Evolutionary conservation across 2,329 filamentous ascomycete genomes (phyloP), one percentile per base, ranked within the genome.

Genomic region (Scedosporium aurantiacum): DNA sequence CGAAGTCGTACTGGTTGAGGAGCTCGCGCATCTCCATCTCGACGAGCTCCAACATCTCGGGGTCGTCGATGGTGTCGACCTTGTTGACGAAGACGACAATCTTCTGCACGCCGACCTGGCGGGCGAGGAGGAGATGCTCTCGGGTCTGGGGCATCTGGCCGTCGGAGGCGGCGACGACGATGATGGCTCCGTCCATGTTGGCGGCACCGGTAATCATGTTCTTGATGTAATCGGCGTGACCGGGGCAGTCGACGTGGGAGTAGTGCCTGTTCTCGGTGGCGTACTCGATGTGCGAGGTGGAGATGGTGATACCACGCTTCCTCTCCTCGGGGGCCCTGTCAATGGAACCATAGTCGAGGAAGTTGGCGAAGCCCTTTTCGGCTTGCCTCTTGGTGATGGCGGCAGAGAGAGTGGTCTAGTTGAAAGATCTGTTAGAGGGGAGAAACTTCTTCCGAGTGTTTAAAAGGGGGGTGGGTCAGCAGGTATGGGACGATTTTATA

Each of bases 141-240:
- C 94, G 86, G 67, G 94, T 99, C 85, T 99, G 95, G 71, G 94
- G 94, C 94, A 99, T 99, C 81, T 99, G 95, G 74, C 94, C 94
- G 74, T 99, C 94, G 43, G 91, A 96, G 68, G 94, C 94, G 69
- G 95, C 95, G 70, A 99, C 95, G 68, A 99, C 94, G 71, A 99
- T 97, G 74, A 99, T 93, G 71, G 94, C 93, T 71, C 94, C 94
- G 71, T 99, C 94, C 94, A 99, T 99, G 82, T 91, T 96, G 71
- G 95, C 93, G 65, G 94, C 92, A 86, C 94, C 94, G 68, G 94
- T 99, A 77, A 99, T 99, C 94, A 99, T 99, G 88, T 99, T 99
- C 86, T 99, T 99, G 82, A 99, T 97, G 84, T 99, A 99, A 91
- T 99, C 94, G 78, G 94, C 94, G 88, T 99, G 94, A 79, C 94